These are phyloP conservation scores for Gastrolobium bilobum DNA, from an alignment of 306 rosid species.

Conservation along the genomic window DNA sequence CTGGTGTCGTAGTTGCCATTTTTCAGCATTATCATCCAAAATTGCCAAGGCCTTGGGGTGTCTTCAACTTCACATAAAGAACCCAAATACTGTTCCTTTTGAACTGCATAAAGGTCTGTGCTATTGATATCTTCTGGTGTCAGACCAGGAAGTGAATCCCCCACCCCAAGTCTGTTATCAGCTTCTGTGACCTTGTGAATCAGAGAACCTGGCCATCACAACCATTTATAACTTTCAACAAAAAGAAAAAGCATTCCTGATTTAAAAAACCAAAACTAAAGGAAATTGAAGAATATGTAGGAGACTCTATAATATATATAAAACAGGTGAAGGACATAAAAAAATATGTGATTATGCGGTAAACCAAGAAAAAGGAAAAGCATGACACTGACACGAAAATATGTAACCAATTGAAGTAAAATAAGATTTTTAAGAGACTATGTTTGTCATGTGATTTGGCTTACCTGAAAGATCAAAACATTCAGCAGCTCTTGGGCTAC, in stretches of 20 bases:
- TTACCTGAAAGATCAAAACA: constrained; percentile 79
- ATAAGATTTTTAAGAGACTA: neutral
- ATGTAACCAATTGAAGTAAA: neutral
- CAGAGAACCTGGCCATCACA: constrained; percentile 58
- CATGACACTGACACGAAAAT: neutral
- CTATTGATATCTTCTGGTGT: constrained; percentile 43
- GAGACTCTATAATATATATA: neutral
- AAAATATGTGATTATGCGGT: neutral
- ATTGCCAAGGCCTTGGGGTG: constrained; percentile 76
- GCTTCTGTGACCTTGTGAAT: constrained; percentile 59
- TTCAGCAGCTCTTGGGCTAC: constrained; percentile 88
- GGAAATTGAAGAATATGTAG: neutral
- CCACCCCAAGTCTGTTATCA: constrained; percentile 73
- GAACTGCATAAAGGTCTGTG: constrained; percentile 72
- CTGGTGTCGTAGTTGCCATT: constrained; percentile 78
- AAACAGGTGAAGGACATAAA: neutral
- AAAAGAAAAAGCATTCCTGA: neutral
- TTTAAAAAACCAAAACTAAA: neutral
- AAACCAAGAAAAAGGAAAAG: neutral
- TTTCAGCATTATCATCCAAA: constrained; percentile 94
- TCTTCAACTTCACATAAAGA: constrained; percentile 72
- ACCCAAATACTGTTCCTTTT: constrained; percentile 76
- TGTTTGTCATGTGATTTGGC: neutral
- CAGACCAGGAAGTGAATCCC: constrained; percentile 62
- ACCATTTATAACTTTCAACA: constrained; percentile 28